Conservation (phyloP, 331 rosid species). For the Stylosanthes scabra region DNA sequence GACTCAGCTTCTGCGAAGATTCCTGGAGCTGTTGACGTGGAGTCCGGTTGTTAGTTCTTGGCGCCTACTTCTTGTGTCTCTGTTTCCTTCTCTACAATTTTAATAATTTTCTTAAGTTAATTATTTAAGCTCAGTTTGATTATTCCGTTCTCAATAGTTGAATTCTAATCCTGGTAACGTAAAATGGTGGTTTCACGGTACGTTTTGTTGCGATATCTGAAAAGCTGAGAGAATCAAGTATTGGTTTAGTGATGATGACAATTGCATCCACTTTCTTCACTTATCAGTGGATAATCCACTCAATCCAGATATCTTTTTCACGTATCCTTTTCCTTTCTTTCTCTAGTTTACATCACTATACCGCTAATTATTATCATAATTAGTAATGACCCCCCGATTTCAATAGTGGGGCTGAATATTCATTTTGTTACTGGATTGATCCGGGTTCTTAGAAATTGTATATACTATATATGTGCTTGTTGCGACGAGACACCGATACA, state of each 20-base stretch:
- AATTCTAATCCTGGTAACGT: conserved; percentile 17
- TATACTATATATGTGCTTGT: background rate
- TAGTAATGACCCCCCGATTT: conserved; percentile 9
- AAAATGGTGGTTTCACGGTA: conserved; percentile 12
- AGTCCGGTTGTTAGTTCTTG: conserved; percentile 31
- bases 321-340: background rate
- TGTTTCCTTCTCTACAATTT: conserved; percentile 12
- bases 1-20: conserved; percentile 43
- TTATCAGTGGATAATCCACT: conserved; percentile 34
- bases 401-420: background rate
- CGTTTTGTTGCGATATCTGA: background rate
- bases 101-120: background rate
- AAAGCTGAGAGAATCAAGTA: conserved; percentile 9
- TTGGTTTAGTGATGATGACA: conserved; percentile 27
- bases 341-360: background rate
- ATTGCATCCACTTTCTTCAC: conserved; percentile 21
- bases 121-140: conserved; percentile 14
- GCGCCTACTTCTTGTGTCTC: background rate
- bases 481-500: conserved; percentile 1
- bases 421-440: background rate
- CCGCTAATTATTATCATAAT: conserved; percentile 18
- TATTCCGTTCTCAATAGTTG: conserved; percentile 13
- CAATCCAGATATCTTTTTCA: conserved; percentile 30
- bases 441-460: no score
- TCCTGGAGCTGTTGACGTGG: conserved; percentile 58